Conservation (phyloP, 2,329 filamentous ascomycete species). For the Fusarium keratoplasticum region DNA sequence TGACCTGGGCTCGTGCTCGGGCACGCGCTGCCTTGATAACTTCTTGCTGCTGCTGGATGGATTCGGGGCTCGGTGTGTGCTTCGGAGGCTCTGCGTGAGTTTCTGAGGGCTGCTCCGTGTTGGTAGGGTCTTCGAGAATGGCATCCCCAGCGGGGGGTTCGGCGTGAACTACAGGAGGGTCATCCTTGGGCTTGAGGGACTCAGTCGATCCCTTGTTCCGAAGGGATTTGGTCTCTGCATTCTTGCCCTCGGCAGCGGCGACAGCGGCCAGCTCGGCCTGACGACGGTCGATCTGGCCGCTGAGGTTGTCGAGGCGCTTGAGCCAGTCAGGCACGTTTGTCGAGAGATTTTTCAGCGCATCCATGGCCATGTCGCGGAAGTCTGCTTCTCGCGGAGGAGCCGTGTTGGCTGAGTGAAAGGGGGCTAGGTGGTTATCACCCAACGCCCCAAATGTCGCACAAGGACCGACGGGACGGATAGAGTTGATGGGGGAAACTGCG, state of each 20-base stretch:
- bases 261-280: conserved; percentile 69
- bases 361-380: conserved; percentile 59
- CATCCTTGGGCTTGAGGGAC: conserved; percentile 63
- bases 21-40: conserved; percentile 56
- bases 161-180: conserved; percentile 37
- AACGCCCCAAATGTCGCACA: conserved; percentile 42
- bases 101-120: conserved; percentile 21
- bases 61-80: conserved; percentile 37
- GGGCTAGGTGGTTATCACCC: conserved; percentile 48
- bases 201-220: conserved; percentile 66
- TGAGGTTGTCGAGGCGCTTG: conserved; percentile 69
- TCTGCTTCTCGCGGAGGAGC: conserved; percentile 44
- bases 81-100: conserved; percentile 45
- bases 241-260: conserved; percentile 45
- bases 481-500: conserved; percentile 2
- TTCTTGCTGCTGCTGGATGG: conserved; percentile 55
- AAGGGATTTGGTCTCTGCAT: conserved; percentile 54
- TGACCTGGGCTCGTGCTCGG: conserved; percentile 59
- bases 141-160: conserved; percentile 26
- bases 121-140: conserved; percentile 35
- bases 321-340: conserved; percentile 71
- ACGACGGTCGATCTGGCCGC: conserved; percentile 69
- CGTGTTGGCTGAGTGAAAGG: conserved; percentile 44
- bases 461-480: conserved; percentile 7
- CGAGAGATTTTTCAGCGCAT: conserved; percentile 66